These are phyloP conservation scores for Coemansia sp. DNA, from an alignment of 192 early-diverging fungal species.

Conservation along the genomic window DNA sequence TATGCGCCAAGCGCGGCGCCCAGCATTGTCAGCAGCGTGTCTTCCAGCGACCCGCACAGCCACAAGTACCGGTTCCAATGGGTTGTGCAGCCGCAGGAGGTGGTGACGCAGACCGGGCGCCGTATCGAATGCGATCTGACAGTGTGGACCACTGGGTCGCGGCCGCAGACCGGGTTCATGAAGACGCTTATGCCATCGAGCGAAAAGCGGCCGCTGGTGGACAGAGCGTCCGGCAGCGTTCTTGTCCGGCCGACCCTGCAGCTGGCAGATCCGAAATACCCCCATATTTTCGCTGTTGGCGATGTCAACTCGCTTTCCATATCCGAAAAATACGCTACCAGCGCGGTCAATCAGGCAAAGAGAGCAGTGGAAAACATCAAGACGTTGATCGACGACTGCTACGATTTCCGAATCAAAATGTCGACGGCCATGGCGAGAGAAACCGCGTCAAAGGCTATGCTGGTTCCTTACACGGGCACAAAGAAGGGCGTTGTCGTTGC, in stretches of 20 bases:
- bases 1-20: conserved; percentile 1
- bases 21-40: conserved; percentile 6
- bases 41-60: conserved; percentile 9
- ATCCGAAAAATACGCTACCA: conserved; percentile 46
- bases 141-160: conserved; percentile 55
- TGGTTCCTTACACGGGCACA: conserved; percentile 18
- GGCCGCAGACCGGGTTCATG: conserved; percentile 56
- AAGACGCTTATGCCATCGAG: conserved; percentile 36
- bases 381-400: conserved; percentile 42
- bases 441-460: conserved; percentile 12
- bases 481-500: conserved; percentile 32
- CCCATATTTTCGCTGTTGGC: conserved; percentile 63
- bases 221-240: conserved; percentile 44
- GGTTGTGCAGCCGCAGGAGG: conserved; percentile 24
- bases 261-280: conserved; percentile 38
- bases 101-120: conserved; percentile 34
- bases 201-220: conserved; percentile 33
- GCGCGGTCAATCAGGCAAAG: conserved; percentile 45
- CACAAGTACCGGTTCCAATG: conserved; percentile 11
- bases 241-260: conserved; percentile 59
- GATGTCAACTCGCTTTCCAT: conserved; percentile 55
- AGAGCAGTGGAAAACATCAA: conserved; percentile 29
- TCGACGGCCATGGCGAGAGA: conserved; percentile 30
- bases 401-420: conserved; percentile 43
- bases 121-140: conserved; percentile 62